Percentiles rank a stretch among this genome's conserved stretches.
Conservation (phyloP, 177 flowering plant genomes). For the Tripterygium wilfordii region DNA sequence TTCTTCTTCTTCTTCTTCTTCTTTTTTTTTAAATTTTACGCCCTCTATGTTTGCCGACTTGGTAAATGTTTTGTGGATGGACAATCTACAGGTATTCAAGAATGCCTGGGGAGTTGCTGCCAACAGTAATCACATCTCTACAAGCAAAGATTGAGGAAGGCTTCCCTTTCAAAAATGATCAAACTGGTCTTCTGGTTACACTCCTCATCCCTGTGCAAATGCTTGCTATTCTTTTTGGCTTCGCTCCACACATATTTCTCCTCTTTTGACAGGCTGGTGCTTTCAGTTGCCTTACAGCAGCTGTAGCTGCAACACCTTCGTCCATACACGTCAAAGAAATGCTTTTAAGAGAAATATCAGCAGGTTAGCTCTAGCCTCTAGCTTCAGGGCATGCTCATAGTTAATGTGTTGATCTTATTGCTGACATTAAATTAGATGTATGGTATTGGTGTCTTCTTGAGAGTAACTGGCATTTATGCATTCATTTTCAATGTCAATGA, state of each 20-base stretch:
- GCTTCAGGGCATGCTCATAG: no score
- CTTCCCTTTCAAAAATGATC: constrained; percentile 54
- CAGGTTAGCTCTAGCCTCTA: constrained; percentile 60
- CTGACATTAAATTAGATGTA: no score
- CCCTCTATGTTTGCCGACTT: no score
- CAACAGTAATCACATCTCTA: constrained; percentile 53
- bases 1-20: no score
- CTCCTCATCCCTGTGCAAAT: no score
- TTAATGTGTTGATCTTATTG: no score
- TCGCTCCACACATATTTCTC: not conserved
- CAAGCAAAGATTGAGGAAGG: constrained; percentile 41
- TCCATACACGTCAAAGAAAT: constrained; percentile 50
- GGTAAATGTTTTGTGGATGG: no score
- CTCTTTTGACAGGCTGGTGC: constrained; percentile 46
- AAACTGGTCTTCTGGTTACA: constrained; percentile 66
- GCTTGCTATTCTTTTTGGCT: no score
- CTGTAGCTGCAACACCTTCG: constrained; percentile 74
- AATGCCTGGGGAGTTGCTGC: constrained; percentile 77
- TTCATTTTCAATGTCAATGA: no score
- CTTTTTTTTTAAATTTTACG: no score
- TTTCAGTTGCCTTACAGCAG: constrained; percentile 71
- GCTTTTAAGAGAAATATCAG: constrained; percentile 49
- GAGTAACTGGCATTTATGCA: no score
- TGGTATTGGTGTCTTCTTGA: no score
- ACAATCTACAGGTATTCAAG: constrained; percentile 61